Conservation (phyloP, 2,329 filamentous ascomycete species). For the Periconia digitata region DNA sequence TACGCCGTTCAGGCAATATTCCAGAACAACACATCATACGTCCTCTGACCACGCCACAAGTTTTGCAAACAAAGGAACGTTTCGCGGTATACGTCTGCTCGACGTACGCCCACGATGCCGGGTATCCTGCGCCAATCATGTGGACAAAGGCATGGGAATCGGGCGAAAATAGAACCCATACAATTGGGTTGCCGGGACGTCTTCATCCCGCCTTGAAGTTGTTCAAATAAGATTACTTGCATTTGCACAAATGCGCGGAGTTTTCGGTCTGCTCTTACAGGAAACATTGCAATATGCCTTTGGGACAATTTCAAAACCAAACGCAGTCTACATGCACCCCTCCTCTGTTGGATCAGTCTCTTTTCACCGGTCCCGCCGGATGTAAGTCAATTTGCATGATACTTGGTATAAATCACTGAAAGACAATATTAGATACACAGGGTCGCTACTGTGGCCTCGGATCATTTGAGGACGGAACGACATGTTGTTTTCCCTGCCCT, state of each 20-base stretch:
- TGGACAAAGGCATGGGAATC: conserved; percentile 3
- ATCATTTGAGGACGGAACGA: conserved; percentile 48
- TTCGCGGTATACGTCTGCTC: not conserved
- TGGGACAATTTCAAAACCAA: conserved; percentile 18
- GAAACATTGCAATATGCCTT: conserved; percentile 9
- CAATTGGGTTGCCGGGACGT: not conserved
- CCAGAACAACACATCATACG: not conserved
- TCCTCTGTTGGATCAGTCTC: conserved; percentile 23
- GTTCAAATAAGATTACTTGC: not conserved
- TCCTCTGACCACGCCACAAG: conserved; percentile 1
- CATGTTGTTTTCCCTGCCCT: conserved; percentile 84
- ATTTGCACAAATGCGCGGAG: no score
- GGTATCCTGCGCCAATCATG: not conserved
- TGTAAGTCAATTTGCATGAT: conserved; percentile 17
- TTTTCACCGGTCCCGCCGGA: conserved; percentile 20
- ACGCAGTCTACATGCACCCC: conserved; percentile 17
- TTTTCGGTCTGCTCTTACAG: no score
- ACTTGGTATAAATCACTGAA: not conserved
- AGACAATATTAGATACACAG: conserved; percentile 40
- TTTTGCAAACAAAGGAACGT: not conserved
- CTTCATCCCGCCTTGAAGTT: not conserved
- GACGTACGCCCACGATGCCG: not conserved
- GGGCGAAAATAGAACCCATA: not conserved
- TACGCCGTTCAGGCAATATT: not conserved
- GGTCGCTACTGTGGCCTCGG: conserved; percentile 57